Base-by-base conservation (phyloP, 805 yeast species). In the Zygosaccharomyces siamensis region DNA sequence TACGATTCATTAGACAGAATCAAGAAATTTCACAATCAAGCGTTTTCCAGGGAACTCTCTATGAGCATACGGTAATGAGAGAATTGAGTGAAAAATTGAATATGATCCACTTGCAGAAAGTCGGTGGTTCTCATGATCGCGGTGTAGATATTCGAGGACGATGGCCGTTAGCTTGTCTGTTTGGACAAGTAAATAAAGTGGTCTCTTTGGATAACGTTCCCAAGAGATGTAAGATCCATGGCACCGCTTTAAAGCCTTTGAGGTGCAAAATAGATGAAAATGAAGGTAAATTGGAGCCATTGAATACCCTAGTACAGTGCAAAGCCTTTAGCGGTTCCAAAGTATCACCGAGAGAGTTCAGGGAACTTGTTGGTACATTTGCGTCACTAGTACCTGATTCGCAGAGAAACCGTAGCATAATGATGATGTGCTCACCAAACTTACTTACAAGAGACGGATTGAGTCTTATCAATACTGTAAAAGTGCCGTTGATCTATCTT, bases 51-150 rank as follows among this genome's bases (percentile, higher is more conserved):
- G 68, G 70, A 11, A 62, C 58, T 26, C 49, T 64, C 3, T 67
- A 67, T 48, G 70, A 67, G 42, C 57, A 59, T 43, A 60, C 64
- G 1, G 68, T 63, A 1, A 58, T 61, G 52, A 55, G 67, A 43
- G 70, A 67, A 39, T 47, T 67, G 20, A 39, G 49, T 6, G 48
- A 51, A 5, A 67, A 67, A 48, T 48, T 67, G 10, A 43, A 53
- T 10, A 53, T 65, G 60, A 46, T 46, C 16, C 40, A 56, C 5
- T 40, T 62, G 6, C 43, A 48, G 27, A 58, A 59, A 33, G 54
- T 63, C 2, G 70, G 71, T 8, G 70, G 70, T 10, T 59, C 66
- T 4, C 57, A 62, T 49, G 71, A 67, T 49, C 61, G 56, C 7
- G 71, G 71, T 4, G 58, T 66, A 5, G 71, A 67, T 52, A 57